A percentile compares a stretch with the other conserved stretches of the same genome.
Conservation (phyloP, 768 basidiomycete genomes). For the Daedalea quercina region DNA sequence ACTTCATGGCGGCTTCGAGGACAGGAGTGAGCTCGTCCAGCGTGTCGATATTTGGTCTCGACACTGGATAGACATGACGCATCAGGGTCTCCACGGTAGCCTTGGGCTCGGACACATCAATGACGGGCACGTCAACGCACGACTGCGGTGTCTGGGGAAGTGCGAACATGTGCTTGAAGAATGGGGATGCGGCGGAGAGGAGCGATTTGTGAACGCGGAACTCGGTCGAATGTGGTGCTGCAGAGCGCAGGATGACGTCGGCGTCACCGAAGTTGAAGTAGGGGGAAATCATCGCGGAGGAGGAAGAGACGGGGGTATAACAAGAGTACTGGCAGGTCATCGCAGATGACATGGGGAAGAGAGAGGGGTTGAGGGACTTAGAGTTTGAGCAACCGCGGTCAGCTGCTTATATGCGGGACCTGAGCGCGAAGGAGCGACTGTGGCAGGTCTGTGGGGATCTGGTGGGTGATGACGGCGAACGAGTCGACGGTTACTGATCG, state of each 20-base stretch:
- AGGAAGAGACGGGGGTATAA: neutral
- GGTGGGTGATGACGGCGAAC: too few relatives aligned
- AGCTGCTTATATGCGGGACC: neutral
- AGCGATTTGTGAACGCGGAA: slow-evolving; percentile 60
- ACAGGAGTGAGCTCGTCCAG: slow-evolving; percentile 48
- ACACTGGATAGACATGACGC: slow-evolving; percentile 55
- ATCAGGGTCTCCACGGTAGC: slow-evolving; percentile 43
- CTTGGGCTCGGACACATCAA: slow-evolving; percentile 50
- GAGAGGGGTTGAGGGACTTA: neutral
- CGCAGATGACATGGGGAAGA: neutral
- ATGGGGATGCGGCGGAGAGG: slow-evolving; percentile 55
- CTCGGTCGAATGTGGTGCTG: slow-evolving; percentile 29
- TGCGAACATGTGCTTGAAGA: slow-evolving; percentile 64
- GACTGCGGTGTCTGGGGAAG: slow-evolving; percentile 43
- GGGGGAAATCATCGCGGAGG: slow-evolving; percentile 10
- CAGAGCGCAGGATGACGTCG: slow-evolving; percentile 47
- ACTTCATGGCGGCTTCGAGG: slow-evolving; percentile 54
- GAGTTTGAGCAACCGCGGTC: neutral
- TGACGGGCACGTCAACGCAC: slow-evolving; percentile 27
- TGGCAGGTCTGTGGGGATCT: too few relatives aligned
- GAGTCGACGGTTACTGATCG: neutral
- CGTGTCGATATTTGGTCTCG: slow-evolving; percentile 42
- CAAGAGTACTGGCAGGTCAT: neutral
- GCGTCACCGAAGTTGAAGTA: slow-evolving; percentile 40
- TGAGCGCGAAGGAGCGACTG: too few relatives aligned